Evolutionary conservation across 306 rosid genomes (phyloP), one percentile per base, ranked within the genome.

Genomic region (Cicer bijugum): DNA sequence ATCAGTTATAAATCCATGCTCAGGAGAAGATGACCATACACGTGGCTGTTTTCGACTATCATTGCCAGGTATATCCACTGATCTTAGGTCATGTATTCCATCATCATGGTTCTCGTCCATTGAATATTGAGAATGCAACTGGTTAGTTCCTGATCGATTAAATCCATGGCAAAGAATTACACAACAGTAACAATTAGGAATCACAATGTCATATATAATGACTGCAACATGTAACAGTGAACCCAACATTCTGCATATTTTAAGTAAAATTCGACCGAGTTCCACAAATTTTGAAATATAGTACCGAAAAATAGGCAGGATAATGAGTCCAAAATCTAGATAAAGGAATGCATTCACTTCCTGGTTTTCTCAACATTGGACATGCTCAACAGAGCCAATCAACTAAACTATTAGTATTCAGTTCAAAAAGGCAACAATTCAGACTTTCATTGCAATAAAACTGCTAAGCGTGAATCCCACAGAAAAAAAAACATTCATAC

Each of bases 1-100:
- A 39, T 83, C 89, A 75, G 86, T 82, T 69, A 79, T 70, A 69
- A 65, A 77, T 67, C 86, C 96, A 67, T 88, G 90, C 62, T 75
- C 83, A 6, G 86, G 82, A 28, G 89, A 78, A 44, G 94, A 83
- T 73, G 97, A 91, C 97, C 97, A 91, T 74, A 87, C 68, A 58
- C 72, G 23, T 64, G 95, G 93, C 43, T 71, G 75, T 23, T 78
- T 81, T 72, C 50, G 48, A 47, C 56, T 83, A 75, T 62, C 66
- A 37, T 11, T 7, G 66, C 47, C 75, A 39, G 44, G 85, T 76
- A 76, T 53, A 37, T 45, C 78, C 65, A 65, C 60, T 63, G 81
- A 63, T 77, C 75, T 63, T 45, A 68, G 69, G 59, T 80, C 85
- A 64, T 76, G 46, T 23, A 62, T 68, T 52, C 78, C 88, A 77